phyloP scores from a whole-genome alignment of 2,329 filamentous ascomycete genomes.

The Fusarium napiforme region DNA sequence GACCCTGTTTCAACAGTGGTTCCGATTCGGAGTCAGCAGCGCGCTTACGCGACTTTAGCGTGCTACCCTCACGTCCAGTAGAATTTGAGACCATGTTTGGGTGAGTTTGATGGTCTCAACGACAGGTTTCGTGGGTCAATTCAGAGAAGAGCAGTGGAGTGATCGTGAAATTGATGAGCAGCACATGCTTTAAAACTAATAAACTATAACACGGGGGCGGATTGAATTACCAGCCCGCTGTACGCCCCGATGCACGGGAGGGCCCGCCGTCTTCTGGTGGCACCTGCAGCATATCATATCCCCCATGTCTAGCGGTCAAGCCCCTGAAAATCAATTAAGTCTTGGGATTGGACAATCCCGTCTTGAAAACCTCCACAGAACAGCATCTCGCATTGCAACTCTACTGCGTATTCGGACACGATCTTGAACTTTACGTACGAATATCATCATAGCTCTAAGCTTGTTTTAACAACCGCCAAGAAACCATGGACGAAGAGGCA shows the following conservation, averaged over 20 bases:
- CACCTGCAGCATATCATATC: constrained; percentile 16
- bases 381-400: constrained; percentile 1
- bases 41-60: constrained; percentile 56
- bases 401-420: constrained; percentile 22
- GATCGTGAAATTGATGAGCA: constrained; percentile 8
- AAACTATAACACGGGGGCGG: constrained; percentile 20
- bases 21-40: constrained; percentile 52
- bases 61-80: constrained; percentile 46
- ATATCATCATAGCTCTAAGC: background rate
- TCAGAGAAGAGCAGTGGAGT: constrained; percentile 24
- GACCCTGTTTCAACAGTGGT: constrained; percentile 42
- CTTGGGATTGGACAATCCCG: constrained; percentile 8
- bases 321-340: constrained; percentile 26
- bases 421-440: background rate
- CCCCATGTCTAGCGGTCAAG: constrained; percentile 36
- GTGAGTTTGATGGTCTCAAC: background rate
- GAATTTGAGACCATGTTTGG: constrained; percentile 44
- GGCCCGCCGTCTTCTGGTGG: constrained; percentile 25
- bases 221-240: background rate
- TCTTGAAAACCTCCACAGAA: constrained; percentile 1
- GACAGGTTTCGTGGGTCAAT: constrained; percentile 4
- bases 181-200: constrained; percentile 28
- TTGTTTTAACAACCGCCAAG: background rate
- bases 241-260: background rate
- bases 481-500: constrained; percentile 8